Conservation (phyloP, 2,329 filamentous ascomycete species). For the Pseudogymnoascus sp. region DNA sequence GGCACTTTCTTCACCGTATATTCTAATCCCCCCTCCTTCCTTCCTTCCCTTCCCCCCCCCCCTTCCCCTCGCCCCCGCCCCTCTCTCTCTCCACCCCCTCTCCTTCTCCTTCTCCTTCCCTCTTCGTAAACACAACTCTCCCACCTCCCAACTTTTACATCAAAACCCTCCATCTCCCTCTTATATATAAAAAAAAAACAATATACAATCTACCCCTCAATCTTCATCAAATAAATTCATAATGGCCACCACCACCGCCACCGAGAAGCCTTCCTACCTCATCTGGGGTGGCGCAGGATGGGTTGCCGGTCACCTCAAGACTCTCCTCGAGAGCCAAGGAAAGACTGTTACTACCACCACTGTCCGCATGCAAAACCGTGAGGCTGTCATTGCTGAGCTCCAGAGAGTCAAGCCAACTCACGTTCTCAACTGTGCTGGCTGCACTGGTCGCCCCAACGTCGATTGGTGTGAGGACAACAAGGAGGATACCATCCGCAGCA, state of each 20-base stretch:
- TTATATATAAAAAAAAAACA: background rate
- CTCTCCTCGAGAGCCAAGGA: slow-evolving; percentile 47
- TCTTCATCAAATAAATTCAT: background rate
- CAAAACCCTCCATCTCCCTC: background rate
- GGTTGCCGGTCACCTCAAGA: slow-evolving; percentile 53
- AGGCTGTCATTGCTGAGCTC: slow-evolving; percentile 47
- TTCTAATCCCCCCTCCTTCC: background rate
- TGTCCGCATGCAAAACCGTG: slow-evolving; percentile 55
- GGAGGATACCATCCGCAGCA: slow-evolving; percentile 57
- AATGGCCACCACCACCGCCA: slow-evolving; percentile 17
- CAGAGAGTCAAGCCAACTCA: slow-evolving; percentile 54
- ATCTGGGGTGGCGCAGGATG: slow-evolving; percentile 58
- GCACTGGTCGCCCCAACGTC: slow-evolving; percentile 58
- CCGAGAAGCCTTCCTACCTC: slow-evolving; percentile 39
- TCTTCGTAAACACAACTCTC: slow-evolving; percentile 5
- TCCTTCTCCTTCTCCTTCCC: background rate
- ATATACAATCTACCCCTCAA: background rate
- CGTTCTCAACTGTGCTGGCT: slow-evolving; percentile 57
- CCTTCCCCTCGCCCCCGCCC: background rate
- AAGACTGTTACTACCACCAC: slow-evolving; percentile 53
- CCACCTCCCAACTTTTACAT: background rate
- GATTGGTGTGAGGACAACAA: slow-evolving; percentile 66
- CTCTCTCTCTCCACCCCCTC: background rate
- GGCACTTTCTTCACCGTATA: background rate
- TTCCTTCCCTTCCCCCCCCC: background rate